Conservation (phyloP, 495 filamentous ascomycete species). For the Aspergillus affinis region DNA sequence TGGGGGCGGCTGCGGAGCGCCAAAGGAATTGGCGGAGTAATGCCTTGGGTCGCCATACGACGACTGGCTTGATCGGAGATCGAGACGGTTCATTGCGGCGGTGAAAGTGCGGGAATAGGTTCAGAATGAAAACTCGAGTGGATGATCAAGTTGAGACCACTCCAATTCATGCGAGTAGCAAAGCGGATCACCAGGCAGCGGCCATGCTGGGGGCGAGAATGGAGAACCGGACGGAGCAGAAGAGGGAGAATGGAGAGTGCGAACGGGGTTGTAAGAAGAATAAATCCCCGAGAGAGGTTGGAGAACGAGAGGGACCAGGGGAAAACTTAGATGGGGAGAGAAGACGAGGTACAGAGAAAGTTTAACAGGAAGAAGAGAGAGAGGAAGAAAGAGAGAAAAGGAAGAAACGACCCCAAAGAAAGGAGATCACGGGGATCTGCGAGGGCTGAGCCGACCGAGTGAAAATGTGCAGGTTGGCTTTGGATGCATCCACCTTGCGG, state of each 20-base stretch:
- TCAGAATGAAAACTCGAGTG: background rate
- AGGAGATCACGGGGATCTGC: background rate
- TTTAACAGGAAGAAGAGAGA: background rate
- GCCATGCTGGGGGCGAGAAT: slow-evolving; percentile 17
- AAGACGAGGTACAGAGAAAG: background rate
- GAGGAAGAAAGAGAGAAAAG: slow-evolving; percentile 2
- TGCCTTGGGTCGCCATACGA: slow-evolving; percentile 52
- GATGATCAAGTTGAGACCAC: slow-evolving; percentile 9
- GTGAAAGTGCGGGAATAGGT: slow-evolving; percentile 6
- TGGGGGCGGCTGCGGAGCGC: slow-evolving; percentile 35
- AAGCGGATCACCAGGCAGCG: slow-evolving; percentile 21
- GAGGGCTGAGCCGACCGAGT: background rate
- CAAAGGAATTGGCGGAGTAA: slow-evolving; percentile 37
- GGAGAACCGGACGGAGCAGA: background rate
- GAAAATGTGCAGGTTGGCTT: background rate
- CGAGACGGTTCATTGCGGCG: slow-evolving; percentile 42
- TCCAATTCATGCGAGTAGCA: background rate
- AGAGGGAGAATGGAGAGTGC: background rate
- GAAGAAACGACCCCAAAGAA: background rate
- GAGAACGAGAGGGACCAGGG: too few species aligned
- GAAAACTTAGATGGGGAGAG: background rate
- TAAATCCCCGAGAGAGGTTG: too few species aligned
- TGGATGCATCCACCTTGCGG: background rate
- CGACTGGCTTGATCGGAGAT: slow-evolving; percentile 46
- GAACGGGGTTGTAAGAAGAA: background rate